Evolutionary conservation across 345 rosid genomes (phyloP), one percentile per base, ranked within the genome.

Genomic region (Ricinus communis): DNA sequence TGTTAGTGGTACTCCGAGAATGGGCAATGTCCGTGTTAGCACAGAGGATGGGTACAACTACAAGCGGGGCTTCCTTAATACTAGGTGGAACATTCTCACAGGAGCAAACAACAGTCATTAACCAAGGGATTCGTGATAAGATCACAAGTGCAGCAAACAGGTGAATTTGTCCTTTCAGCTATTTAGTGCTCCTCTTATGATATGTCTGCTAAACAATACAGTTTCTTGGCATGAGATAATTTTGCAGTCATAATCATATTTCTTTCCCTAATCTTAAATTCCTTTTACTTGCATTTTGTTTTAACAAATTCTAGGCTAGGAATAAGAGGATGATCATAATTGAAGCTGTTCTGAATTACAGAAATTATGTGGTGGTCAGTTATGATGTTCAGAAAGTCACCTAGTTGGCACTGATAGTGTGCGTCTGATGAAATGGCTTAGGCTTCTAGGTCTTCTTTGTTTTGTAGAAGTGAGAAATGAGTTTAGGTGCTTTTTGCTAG

Each of bases 11-110:
- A 52, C 96, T 96, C 22, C 88, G 87, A 28, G 99, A 96, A 79
- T 96, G 98, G 98, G 89, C 96, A 40, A 87, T 89, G 93, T 90
- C 97, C 73, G 84, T 82, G 47, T 85, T 85, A 72, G 87, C 96
- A 57, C 87, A 87, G 82, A 83, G 91, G 77, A 89, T 88, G 87
- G 91, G 89, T 19, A 86, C 90, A 21, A 86, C 87, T 70, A 75
- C 85, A 40, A 67, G 87, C 1, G 91, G 90, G 30, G 88, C 96
- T 69, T 88, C 93, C 54, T 72, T 95, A 62, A 84, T 87, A 64
- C 78, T 89, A 66, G 90, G 96, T 21, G 85, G 89, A 76, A 43
- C 94, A 25, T 86, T 86, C 60, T 83, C 88, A 27, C 72, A 10
- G 4, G 90, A 88, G 77, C 92, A 82, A 74, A 84, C 85, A 30